Evolutionary conservation across 257 asterid genomes (phyloP), one percentile per base, ranked within the genome.

Genomic region (Datura wrightii): DNA sequence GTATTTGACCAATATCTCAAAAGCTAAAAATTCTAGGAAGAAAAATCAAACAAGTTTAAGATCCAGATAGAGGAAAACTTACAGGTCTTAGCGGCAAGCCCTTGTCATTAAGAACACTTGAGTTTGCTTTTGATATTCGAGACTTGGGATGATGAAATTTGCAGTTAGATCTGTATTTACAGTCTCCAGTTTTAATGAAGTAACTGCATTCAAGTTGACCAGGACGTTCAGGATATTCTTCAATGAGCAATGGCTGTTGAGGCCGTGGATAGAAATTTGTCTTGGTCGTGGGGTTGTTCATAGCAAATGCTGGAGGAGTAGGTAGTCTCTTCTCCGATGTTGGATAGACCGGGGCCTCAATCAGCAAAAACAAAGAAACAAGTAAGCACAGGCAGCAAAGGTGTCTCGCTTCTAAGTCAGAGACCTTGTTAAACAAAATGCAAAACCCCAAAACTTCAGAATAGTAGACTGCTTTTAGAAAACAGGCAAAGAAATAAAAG

Each of bases 61-160:
- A 52, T 31, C 85, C 80, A 67, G 80, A 67, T n/a, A 39, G 42
- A 84, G 37, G 42, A 46, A 18, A 88, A 90, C 98, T 90, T 91
- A 94, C 99, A 86, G 98, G 98, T 94, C 99, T 89, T 82, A 96
- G 94, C 16, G 99, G 99, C 87, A 96, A 86, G 89, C 99, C 99
- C 88, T 94, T 94, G 87, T 93, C 97, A 82, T 91, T 94, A 85
- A 96, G 91, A 86, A 89, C 60, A 79, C 72, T 86, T 5, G 94
- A 15, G 80, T 70, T 84, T 36, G 92, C 58, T 80, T 91, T 91
- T 67, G 93, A n/a, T 52, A 53, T 52, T 48, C 86, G 93, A 82
- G 59, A 82, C 88, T 90, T 96, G 34, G 98, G 99, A 86, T 96
- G 99, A 90, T 96, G 91, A 89, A 90, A 96, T 88, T 94, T 94